phyloP scores from a whole-genome alignment of 805 yeast genomes.

The Ogataea sp. region DNA sequence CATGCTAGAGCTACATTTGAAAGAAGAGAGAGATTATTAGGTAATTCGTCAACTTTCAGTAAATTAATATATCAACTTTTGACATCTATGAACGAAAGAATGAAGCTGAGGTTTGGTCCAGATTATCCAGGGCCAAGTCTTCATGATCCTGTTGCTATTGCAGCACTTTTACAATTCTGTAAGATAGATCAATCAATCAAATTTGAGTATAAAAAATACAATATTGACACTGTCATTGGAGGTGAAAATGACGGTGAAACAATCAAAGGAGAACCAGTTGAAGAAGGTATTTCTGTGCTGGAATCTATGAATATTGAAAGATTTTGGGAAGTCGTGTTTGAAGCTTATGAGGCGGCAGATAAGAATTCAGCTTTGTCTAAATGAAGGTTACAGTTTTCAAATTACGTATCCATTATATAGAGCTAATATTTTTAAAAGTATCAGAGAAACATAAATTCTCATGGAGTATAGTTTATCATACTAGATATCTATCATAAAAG shows the following conservation, averaged over 20 bases:
- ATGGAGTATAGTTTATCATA: no score
- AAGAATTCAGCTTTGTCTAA: conserved; percentile 8
- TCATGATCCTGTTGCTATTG: conserved; percentile 74
- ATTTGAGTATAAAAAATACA: conserved; percentile 11
- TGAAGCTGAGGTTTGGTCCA: conserved; percentile 35
- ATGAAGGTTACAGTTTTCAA: not conserved
- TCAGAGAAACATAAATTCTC: no score
- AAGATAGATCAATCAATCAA: conserved; percentile 13
- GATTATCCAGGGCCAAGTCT: conserved; percentile 56
- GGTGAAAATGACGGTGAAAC: conserved; percentile 25
- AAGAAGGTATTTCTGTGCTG: conserved; percentile 31
- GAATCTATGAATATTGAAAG: conserved; percentile 28
- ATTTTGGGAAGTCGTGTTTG: conserved; percentile 39
- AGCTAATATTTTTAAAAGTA: no score
- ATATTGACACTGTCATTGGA: conserved; percentile 10
- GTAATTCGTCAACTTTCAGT: conserved; percentile 35
- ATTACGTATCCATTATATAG: not conserved
- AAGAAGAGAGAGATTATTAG: conserved; percentile 30
- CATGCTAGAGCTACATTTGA: conserved; percentile 44
- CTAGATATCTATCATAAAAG: no score
- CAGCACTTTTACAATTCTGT: conserved; percentile 43
- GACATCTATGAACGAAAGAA: conserved; percentile 39
- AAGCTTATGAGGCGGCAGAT: conserved; percentile 30
- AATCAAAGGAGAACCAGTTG: conserved; percentile 7
- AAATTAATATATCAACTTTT: conserved; percentile 46